Base-by-base conservation (phyloP, 1,284 basidiomycete species). In the Amylostereum areolatum region DNA sequence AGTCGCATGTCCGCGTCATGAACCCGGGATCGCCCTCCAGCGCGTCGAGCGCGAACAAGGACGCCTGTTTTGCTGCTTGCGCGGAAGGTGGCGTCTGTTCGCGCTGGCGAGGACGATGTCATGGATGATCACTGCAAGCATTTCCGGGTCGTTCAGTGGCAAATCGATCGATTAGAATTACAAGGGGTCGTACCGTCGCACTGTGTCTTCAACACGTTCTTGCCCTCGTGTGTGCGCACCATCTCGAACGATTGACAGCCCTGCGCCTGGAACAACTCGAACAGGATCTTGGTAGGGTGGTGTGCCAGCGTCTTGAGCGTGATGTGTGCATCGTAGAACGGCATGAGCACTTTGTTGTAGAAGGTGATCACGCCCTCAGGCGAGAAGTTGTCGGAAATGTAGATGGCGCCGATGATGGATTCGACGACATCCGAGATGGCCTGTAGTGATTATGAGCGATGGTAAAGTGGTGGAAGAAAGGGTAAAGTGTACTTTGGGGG, bases 391-490 rank as follows among this genome's bases (percentile, higher is more conserved):
- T 89, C 85, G n/a, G 82, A 84, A 51, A 89, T 74, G 62, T 83
- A 86, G 41, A 89, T 68, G 10, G 85, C 87, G 3, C 86, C 88
- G 27, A 89, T 69, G 41, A 88, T 69, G 4, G 88, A 82, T 62
- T 92, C 89, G 27, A 92, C 73, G 25, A 89, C 72, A 62, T 91
- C 88, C 5, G 85, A 85, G 18, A 90, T 70, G 10, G 73, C 75
- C 88, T 88, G 60, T 25, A 46, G 37, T 47, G 8, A 31, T 40
- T 48, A 34, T 52, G 28, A 43, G 31, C 35, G 45, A 18, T 43
- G 30, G 43, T 42, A 36, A 40, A 44, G 27, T 43, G 36, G n/a
- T 29, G 42, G 47, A 31, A 18, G 29, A 30, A 45, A 27, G 37
- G 37, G 9, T 35, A n/a, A 43, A 18, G 18, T 29, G 44, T 55